Conservation (phyloP, 768 basidiomycete species). For the Pholiota microspora region DNA sequence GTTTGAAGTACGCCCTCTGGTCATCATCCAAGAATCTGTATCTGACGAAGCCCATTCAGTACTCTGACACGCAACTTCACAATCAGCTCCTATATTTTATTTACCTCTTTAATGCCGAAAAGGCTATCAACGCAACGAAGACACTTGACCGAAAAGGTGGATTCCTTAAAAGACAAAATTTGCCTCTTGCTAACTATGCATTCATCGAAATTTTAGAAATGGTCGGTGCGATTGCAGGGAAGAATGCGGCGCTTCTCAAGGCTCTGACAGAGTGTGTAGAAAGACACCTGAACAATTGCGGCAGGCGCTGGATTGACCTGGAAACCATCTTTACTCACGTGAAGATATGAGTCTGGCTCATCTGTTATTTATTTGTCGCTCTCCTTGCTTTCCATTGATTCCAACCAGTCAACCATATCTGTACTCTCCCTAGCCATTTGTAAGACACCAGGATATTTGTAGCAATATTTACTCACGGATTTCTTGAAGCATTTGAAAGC, state of each 20-base stretch:
- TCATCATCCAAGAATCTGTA: background rate
- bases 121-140: slow-evolving; percentile 50
- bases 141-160: slow-evolving; percentile 43
- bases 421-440: background rate
- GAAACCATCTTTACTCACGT: slow-evolving; percentile 78
- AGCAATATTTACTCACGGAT: background rate
- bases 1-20: slow-evolving; percentile 60
- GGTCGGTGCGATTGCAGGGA: slow-evolving; percentile 43
- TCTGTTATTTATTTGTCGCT: slow-evolving; percentile 3
- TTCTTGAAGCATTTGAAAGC: too few species aligned
- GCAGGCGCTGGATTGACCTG: slow-evolving; percentile 88
- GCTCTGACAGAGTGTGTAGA: slow-evolving; percentile 59
- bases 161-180: slow-evolving; percentile 10
- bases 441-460: slow-evolving; percentile 1
- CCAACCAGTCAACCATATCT: background rate
- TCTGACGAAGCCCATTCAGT: slow-evolving; percentile 43
- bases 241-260: slow-evolving; percentile 51
- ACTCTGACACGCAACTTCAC: slow-evolving; percentile 81
- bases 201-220: background rate
- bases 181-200: background rate
- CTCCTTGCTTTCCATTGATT: slow-evolving; percentile 2
- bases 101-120: slow-evolving; percentile 74
- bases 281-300: slow-evolving; percentile 84
- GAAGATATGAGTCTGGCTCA: slow-evolving; percentile 42
- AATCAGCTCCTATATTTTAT: slow-evolving; percentile 86